Percentiles rank a stretch among this genome's conserved stretches.
These are phyloP conservation scores for Rhizophora mangle DNA, from an alignment of 345 rosid species.

Conservation along the genomic window DNA sequence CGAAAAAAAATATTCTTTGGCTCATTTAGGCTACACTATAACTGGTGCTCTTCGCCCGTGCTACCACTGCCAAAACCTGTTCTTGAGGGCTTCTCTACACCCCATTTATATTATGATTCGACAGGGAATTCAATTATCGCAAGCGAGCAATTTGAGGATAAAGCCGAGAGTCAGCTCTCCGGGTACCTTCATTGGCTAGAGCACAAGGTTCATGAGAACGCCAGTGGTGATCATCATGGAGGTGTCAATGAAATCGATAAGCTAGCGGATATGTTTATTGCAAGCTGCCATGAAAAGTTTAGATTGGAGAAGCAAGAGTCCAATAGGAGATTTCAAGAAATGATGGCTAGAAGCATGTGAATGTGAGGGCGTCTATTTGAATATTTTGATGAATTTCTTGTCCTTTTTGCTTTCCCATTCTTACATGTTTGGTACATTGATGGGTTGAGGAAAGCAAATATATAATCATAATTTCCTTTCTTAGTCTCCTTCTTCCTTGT, in stretches of 20 bases:
- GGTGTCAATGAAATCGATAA: slow-evolving; percentile 63
- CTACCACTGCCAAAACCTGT: slow-evolving; percentile 51
- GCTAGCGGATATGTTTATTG: slow-evolving; percentile 81
- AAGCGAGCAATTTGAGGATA: slow-evolving; percentile 24
- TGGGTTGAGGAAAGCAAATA: slow-evolving; percentile 22
- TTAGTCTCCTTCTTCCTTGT: neutral
- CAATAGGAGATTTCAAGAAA: slow-evolving; percentile 80
- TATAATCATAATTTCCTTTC: neutral
- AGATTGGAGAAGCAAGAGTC: slow-evolving; percentile 94
- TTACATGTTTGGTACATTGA: slow-evolving; percentile 23
- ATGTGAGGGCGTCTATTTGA: neutral
- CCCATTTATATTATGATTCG: slow-evolving; percentile 51
- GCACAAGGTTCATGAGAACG: slow-evolving; percentile 30
- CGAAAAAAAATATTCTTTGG: slow-evolving; percentile 51
- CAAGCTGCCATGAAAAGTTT: slow-evolving; percentile 82
- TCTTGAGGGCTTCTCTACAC: slow-evolving; percentile 33
- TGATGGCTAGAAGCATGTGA: slow-evolving; percentile 69
- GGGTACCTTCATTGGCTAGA: slow-evolving; percentile 71
- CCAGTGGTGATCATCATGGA: slow-evolving; percentile 2
- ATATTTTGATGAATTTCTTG: neutral
- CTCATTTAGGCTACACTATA: slow-evolving; percentile 83
- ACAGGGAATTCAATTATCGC: slow-evolving; percentile 45
- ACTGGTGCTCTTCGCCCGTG: slow-evolving; percentile 82
- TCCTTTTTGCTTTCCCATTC: slow-evolving; percentile 20
- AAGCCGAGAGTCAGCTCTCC: slow-evolving; percentile 45